phyloP scores from a whole-genome alignment of 2,329 filamentous ascomycete species.

The Chrysoporthe deuterocubensis region DNA sequence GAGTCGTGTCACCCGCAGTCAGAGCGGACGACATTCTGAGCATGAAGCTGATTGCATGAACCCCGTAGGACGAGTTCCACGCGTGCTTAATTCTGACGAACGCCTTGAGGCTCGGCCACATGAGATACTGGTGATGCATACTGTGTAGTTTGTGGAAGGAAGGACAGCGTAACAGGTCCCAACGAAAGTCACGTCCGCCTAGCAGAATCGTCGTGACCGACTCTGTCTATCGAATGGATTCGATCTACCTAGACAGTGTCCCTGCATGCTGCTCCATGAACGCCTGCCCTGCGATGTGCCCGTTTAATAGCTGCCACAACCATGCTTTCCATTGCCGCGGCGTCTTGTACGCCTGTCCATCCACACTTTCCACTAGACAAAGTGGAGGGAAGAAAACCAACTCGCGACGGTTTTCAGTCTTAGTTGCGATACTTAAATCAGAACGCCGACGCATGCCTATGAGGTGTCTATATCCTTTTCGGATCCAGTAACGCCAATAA shows the following conservation, averaged over 20 bases:
- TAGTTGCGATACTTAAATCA: background rate
- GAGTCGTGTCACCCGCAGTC: background rate
- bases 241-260: background rate
- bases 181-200: background rate
- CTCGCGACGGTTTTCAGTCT: background rate
- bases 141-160: too few relatives aligned
- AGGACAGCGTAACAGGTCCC: too few relatives aligned
- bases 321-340: background rate
- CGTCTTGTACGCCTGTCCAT: background rate
- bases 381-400: background rate
- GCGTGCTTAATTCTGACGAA: background rate
- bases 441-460: background rate
- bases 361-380: background rate
- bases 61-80: background rate
- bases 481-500: background rate
- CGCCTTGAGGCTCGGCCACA: too few relatives aligned
- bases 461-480: background rate
- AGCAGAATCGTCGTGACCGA: background rate
- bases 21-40: conserved; percentile 1
- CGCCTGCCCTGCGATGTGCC: background rate
- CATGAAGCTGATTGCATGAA: background rate
- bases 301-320: background rate
- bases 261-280: background rate
- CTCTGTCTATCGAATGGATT: background rate
- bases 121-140: too few relatives aligned